Evolutionary conservation across 2,329 filamentous ascomycete species (phyloP), one percentile per base, ranked within the genome.

Genomic region (Colletotrichum cuscutae): DNA sequence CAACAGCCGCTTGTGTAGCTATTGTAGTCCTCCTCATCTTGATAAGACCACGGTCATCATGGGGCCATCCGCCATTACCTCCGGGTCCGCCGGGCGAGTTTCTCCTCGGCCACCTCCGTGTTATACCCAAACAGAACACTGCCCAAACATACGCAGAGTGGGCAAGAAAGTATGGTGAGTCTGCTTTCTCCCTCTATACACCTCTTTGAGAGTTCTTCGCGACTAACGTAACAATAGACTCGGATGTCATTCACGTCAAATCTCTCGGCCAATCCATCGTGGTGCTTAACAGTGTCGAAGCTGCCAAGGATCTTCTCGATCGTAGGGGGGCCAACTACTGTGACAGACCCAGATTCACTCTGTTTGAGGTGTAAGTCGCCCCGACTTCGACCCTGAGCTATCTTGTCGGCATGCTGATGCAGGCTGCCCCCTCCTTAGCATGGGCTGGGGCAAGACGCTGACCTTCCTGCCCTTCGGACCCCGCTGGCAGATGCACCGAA

Each of bases 131-230:
- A 46, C 67, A 75, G 35, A 61, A 58, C 49, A 73, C 74, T 5
- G 74, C 74, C 32, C 71, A 60, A 52, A 68, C 65, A 19, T 76
- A 76, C 57, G 65, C 71, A 6, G 54, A 74, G 60, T 76, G 74
- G 74, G 73, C 73, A 24, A 65, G 71, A 37, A 59, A 71, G 94
- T 79, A 93, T 94, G 81, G 92, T 94, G 26, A 70, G 74, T 65
- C 13, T n/a, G 42, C 32, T 19, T 11, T 12, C 46, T 8, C 49
- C 24, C 28, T 30, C n/a, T 13, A 11, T 4, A 28, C 13, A 19
- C 19, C 19, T 22, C 28, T 22, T 26, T 9, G 19, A 19, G 53
- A 26, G 11, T 4, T 42, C 28, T 11, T 19, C 13, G 19, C 56
- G 66, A 57, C 60, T 65, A 60, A 65, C 32, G 15, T 35, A 5